phyloP scores from a whole-genome alignment of 108 stramenopile species.

The Aurantiochytrium sp. region DNA sequence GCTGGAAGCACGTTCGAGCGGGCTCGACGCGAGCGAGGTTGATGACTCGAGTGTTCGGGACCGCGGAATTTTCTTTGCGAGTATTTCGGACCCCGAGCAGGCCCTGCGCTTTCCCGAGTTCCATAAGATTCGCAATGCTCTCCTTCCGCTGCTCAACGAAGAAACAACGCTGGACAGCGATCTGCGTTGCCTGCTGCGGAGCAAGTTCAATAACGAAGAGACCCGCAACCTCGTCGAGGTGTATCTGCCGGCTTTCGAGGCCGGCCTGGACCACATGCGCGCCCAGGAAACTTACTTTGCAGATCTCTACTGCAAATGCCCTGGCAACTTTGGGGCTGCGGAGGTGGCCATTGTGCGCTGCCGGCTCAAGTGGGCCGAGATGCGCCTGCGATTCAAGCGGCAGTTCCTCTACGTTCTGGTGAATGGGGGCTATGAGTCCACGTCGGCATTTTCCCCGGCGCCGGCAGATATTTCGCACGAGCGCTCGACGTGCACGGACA shows the following conservation, averaged over 20 bases:
- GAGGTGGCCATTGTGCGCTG: neutral
- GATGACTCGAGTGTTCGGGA: neutral
- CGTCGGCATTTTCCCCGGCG: too few species aligned
- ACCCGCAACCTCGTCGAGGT: neutral
- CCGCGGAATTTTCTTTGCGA: neutral
- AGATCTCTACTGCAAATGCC: neutral
- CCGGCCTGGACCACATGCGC: neutral
- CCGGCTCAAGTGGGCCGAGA: neutral
- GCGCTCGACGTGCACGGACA: too few species aligned
- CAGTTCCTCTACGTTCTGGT: neutral
- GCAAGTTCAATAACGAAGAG: neutral
- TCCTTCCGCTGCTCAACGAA: neutral
- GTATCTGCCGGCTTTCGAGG: neutral
- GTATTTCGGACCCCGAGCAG: neutral
- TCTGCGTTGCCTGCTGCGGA: neutral
- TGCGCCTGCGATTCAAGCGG: neutral
- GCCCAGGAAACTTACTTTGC: neutral
- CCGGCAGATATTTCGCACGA: too few species aligned
- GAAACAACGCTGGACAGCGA: slow-evolving; percentile 2
- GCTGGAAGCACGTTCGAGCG: too few species aligned
- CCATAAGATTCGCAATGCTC: neutral
- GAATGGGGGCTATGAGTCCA: neutral
- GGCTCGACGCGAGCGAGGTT: too few species aligned
- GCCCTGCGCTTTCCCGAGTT: neutral
- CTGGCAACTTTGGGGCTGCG: neutral